Evolutionary conservation across 768 basidiomycete species (phyloP).

Genomic region (Hygrophoropsis aurantiaca): DNA sequence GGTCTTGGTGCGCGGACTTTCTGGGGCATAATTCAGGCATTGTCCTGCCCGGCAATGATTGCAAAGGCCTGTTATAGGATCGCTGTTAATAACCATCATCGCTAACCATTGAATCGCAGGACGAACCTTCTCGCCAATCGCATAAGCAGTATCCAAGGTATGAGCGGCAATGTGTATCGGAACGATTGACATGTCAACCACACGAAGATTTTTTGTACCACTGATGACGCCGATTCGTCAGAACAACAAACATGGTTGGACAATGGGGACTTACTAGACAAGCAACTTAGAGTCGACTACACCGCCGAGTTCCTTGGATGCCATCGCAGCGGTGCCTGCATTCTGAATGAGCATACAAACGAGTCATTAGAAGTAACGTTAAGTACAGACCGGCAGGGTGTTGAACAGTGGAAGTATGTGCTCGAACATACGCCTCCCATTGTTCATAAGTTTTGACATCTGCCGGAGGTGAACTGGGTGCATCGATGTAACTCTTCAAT

Average conservation of each 20-base stretch:
- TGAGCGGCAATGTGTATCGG: slow-evolving; percentile 37
- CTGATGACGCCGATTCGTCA: too few species aligned
- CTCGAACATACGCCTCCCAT: slow-evolving; percentile 25
- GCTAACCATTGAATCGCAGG: background rate
- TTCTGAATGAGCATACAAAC: too few species aligned
- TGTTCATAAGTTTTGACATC: slow-evolving; percentile 16
- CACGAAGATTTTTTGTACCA: background rate
- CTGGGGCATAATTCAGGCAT: too few species aligned
- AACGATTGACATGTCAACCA: slow-evolving; percentile 40
- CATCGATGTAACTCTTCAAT: background rate
- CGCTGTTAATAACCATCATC: too few species aligned
- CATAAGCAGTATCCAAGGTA: background rate
- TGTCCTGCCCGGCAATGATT: too few species aligned
- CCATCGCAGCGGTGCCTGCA: slow-evolving; percentile 37
- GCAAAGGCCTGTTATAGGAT: too few species aligned
- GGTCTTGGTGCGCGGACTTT: too few species aligned
- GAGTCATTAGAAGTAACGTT: too few species aligned
- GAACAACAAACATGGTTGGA: background rate
- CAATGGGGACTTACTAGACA: slow-evolving; percentile 18
- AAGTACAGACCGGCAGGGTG: slow-evolving; percentile 22
- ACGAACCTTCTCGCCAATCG: background rate
- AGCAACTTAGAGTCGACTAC: slow-evolving; percentile 30
- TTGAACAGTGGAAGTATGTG: slow-evolving; percentile 27
- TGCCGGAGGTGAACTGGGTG: slow-evolving; percentile 18
- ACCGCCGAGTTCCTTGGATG: slow-evolving; percentile 39